These are phyloP conservation scores for Zasmidium citrigriseum DNA, from an alignment of 2,329 filamentous ascomycete genomes.

Conservation along the genomic window DNA sequence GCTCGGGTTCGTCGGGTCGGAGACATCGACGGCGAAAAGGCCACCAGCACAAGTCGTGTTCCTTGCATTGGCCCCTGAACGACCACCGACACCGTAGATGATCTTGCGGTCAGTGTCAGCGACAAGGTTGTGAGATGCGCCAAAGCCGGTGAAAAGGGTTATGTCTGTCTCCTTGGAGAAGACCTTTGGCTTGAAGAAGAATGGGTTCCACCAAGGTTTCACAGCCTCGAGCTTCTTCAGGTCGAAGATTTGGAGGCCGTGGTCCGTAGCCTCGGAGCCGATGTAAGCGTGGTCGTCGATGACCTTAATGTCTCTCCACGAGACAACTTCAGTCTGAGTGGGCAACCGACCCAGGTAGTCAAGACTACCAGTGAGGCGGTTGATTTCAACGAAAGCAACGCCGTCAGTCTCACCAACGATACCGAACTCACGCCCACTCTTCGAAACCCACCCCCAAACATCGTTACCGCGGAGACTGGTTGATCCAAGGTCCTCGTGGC, in stretches of 20 bases:
- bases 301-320: slow-evolving; percentile 56
- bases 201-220: slow-evolving; percentile 36
- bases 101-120: slow-evolving; percentile 53
- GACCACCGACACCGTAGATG: slow-evolving; percentile 49
- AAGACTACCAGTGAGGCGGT: slow-evolving; percentile 52
- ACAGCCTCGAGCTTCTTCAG: slow-evolving; percentile 58
- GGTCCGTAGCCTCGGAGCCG: slow-evolving; percentile 48
- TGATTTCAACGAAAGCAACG: slow-evolving; percentile 57
- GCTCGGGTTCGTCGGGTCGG: slow-evolving; percentile 52
- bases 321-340: slow-evolving; percentile 50
- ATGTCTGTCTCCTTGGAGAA: slow-evolving; percentile 40
- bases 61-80: slow-evolving; percentile 42
- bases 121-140: slow-evolving; percentile 56
- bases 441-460: slow-evolving; percentile 59
- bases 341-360: slow-evolving; percentile 56
- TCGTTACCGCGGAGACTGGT: slow-evolving; percentile 44
- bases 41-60: slow-evolving; percentile 50
- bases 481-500: slow-evolving; percentile 56
- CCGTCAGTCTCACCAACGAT: slow-evolving; percentile 58
- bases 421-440: slow-evolving; percentile 57
- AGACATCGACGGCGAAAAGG: slow-evolving; percentile 57
- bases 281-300: slow-evolving; percentile 48
- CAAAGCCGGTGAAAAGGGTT: slow-evolving; percentile 42
- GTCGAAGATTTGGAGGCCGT: slow-evolving; percentile 65
- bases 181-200: slow-evolving; percentile 35